Conservation (phyloP, 495 filamentous ascomycete genomes). For the Xylaria sp. region DNA sequence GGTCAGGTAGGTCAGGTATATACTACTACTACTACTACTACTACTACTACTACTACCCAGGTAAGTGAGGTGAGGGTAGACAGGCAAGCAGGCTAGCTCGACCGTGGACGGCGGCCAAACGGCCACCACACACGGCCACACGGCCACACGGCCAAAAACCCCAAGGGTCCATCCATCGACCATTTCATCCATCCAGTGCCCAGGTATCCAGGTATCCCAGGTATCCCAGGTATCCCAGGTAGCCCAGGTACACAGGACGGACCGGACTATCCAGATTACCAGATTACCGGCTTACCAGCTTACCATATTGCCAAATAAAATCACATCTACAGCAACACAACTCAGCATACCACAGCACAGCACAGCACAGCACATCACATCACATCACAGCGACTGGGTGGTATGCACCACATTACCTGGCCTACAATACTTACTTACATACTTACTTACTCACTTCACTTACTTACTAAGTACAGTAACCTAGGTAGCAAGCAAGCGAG, state of each 20-base stretch:
- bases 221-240: too few relatives aligned
- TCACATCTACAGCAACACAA: slow-evolving; percentile 7
- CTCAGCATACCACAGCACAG: too few relatives aligned
- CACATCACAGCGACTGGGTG: too few relatives aligned
- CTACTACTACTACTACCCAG: too few relatives aligned
- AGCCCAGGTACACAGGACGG: too few relatives aligned
- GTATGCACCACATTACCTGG: not conserved
- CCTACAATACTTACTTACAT: not conserved
- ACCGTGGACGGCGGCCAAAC: not conserved
- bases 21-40: too few relatives aligned
- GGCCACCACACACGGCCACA: too few relatives aligned
- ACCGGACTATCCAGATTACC: not conserved
- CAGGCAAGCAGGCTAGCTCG: not conserved
- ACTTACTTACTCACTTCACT: not conserved
- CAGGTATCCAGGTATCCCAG: too few relatives aligned
- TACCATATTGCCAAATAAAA: slow-evolving; percentile 12
- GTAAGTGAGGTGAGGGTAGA: not conserved
- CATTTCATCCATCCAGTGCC: slow-evolving; percentile 1
- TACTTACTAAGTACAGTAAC: not conserved
- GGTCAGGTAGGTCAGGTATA: too few relatives aligned
- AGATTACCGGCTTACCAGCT: not conserved
- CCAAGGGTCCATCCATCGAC: not conserved
- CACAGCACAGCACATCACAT: too few relatives aligned
- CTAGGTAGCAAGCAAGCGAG: too few relatives aligned
- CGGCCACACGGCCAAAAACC: too few relatives aligned